Evolutionary conservation across 495 filamentous ascomycete species (phyloP).

Genomic region (Hyaloscypha hepaticicola): DNA sequence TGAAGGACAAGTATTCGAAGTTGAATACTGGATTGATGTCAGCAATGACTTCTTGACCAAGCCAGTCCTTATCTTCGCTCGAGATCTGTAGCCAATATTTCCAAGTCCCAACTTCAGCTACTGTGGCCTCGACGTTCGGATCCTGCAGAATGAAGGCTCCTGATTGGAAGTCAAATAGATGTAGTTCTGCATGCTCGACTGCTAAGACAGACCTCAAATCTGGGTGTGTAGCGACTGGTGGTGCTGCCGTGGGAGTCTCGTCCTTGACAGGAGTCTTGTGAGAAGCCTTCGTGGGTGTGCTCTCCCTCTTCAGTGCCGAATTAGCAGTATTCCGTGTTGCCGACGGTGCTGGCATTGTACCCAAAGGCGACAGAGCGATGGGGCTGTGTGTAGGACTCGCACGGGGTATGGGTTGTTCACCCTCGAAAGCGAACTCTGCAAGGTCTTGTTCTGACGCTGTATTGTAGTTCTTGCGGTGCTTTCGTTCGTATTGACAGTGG

Average conservation of each 20-base stretch:
- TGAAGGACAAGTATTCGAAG: conserved; percentile 96
- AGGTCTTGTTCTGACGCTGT: conserved; percentile 82
- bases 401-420: conserved; percentile 75
- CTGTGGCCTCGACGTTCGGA: conserved; percentile 66
- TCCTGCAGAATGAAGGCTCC: conserved; percentile 86
- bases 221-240: conserved; percentile 63
- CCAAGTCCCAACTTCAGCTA: conserved; percentile 88
- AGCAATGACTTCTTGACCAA: conserved; percentile 78
- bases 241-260: conserved; percentile 48
- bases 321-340: conserved; percentile 29
- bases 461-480: conserved; percentile 74
- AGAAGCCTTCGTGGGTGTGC: conserved; percentile 24
- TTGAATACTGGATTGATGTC: conserved; percentile 99
- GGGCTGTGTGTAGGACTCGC: conserved; percentile 62
- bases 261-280: conserved; percentile 33
- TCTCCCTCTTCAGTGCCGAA: conserved; percentile 31
- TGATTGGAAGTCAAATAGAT: conserved; percentile 86
- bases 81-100: conserved; percentile 93
- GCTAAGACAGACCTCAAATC: conserved; percentile 69
- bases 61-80: conserved; percentile 76
- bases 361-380: conserved; percentile 19
- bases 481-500: conserved; percentile 97
- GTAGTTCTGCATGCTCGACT: conserved; percentile 77
- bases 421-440: conserved; percentile 73
- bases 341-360: conserved; percentile 10